These are phyloP conservation scores for Lentinula novae-zelandiae DNA, from an alignment of 1,284 basidiomycete species.

Conservation along the genomic window DNA sequence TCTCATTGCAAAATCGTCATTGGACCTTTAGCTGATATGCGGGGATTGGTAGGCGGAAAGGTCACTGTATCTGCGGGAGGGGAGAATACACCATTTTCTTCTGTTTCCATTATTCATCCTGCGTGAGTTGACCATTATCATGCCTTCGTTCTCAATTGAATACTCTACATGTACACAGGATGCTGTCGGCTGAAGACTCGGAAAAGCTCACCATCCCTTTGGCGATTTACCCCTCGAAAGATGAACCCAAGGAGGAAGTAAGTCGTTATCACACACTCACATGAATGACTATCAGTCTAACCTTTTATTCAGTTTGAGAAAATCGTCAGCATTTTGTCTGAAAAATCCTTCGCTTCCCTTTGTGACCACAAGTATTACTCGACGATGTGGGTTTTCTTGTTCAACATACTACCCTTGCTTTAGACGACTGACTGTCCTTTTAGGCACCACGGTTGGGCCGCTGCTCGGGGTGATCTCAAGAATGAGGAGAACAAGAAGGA, in stretches of 20 bases:
- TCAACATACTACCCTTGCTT: not conserved
- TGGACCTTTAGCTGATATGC: not conserved
- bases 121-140: conserved; percentile 35
- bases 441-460: conserved; percentile 72
- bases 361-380: conserved; percentile 53
- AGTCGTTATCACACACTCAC: conserved; percentile 8
- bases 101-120: conserved; percentile 51
- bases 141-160: not conserved
- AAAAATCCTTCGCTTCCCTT: conserved; percentile 51
- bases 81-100: conserved; percentile 40
- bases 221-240: conserved; percentile 57
- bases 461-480: conserved; percentile 63
- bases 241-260: conserved; percentile 57
- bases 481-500: conserved; percentile 63
- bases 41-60: conserved; percentile 41
- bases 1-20: not conserved
- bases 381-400: conserved; percentile 38
- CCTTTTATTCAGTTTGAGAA: conserved; percentile 40
- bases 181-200: conserved; percentile 55
- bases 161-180: conserved; percentile 29
- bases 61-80: conserved; percentile 38
- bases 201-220: conserved; percentile 50
- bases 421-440: not conserved
- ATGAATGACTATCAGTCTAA: not conserved
- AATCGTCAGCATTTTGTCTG: conserved; percentile 44